Percentiles rank a stretch among this genome's conserved stretches.
These are phyloP conservation scores for Blastomyces emzantsi DNA, from an alignment of 2,329 filamentous ascomycete species.

Conservation along the genomic window DNA sequence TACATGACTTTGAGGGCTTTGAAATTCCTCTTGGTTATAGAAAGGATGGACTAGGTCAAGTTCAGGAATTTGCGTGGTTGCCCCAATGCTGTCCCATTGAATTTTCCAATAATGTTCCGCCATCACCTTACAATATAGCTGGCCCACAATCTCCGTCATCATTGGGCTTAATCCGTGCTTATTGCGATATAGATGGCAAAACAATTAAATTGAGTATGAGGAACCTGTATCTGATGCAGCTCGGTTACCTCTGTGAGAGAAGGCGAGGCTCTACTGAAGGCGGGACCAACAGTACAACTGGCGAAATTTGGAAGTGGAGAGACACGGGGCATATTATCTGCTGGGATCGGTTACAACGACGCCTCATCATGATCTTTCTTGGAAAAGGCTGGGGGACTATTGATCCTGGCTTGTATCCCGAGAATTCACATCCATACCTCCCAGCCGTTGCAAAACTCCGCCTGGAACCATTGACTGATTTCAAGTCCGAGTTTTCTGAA, in stretches of 20 bases:
- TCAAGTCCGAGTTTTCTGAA: background rate
- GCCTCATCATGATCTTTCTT: conserved; percentile 26
- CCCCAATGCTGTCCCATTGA: conserved; percentile 29
- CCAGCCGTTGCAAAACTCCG: conserved; percentile 5
- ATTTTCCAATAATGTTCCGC: conserved; percentile 18
- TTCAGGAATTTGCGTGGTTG: conserved; percentile 26
- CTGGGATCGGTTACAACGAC: conserved; percentile 27
- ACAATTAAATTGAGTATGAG: background rate
- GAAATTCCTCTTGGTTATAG: conserved; percentile 19
- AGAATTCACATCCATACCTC: background rate
- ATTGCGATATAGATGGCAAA: conserved; percentile 18
- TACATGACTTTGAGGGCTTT: conserved; percentile 30
- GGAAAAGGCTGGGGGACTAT: conserved; percentile 22
- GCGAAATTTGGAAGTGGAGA: conserved; percentile 20
- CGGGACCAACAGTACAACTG: background rate
- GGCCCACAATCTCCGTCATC: conserved; percentile 18
- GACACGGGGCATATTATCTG: conserved; percentile 30
- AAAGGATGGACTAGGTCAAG: conserved; percentile 6
- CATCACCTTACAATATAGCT: conserved; percentile 13
- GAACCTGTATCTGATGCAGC: conserved; percentile 27
- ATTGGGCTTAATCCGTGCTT: conserved; percentile 28
- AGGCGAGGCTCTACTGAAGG: conserved; percentile 3
- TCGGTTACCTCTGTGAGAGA: conserved; percentile 28
- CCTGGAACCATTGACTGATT: background rate
- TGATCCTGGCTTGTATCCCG: conserved; percentile 20